Evolutionary conservation across 1,284 basidiomycete species (phyloP), one percentile per base, ranked within the genome.

Genomic region (Fomes fomentarius): DNA sequence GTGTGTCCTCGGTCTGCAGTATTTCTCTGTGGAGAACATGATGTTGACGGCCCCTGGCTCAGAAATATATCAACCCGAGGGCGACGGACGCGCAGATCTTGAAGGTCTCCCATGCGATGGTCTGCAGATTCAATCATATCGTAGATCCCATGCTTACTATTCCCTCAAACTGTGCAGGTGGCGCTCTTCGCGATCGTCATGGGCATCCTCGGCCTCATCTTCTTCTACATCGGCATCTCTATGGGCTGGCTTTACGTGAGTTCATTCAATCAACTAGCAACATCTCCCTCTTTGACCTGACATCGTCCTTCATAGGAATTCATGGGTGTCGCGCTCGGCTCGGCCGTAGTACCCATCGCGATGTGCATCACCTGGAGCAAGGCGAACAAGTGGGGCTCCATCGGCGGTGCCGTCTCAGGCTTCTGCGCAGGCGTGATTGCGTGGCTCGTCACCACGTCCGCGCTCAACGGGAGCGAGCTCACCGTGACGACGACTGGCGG

Each of bases 181-280:
- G 83, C 76, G 1, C 71, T 84, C 31, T 96, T 90, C 69, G 89
- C 89, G 0, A 54, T 95, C 33, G 76, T 90, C 43, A 93, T 94
- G 83, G 92, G 87, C 26, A 63, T 93, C 12, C 86, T 92, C 2
- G 95, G 93, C 0, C 73, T 91, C 28, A 90, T 94, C 54, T 97
- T 96, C 79, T 88, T 82, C 74, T 93, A 92, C 66, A 93, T 94
- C 57, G 93, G 93, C 4, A 85, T 98, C 51, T 89, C 85, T 6
- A 91, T 94, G 91, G 93, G 91, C 14, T 94, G 89, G 89, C 82
- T 93, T 48, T 93, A 92, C 66, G 87, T 88, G 56, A 45, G 82
- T 77, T 3, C 17, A 38, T 21, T 26, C 21, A 8, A 11, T 28
- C 19, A 12, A 14, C 8, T 6, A 6, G 11, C 28, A 5, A 15